Conservation (phyloP, 1,139 yeast species). For the Yamadazyma aaseri region DNA sequence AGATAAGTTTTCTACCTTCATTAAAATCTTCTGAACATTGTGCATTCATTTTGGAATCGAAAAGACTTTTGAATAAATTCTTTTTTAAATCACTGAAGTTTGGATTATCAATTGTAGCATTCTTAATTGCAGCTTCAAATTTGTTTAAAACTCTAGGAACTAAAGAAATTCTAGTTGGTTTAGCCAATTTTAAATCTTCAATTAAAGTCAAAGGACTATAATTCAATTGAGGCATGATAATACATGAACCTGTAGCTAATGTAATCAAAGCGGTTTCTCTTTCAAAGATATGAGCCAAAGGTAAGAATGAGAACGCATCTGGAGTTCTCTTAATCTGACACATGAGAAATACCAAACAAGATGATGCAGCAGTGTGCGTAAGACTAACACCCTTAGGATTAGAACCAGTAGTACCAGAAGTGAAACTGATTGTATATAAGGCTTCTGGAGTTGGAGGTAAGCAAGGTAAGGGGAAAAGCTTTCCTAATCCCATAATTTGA, state of each 20-base stretch:
- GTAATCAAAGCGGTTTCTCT: constrained; percentile 28
- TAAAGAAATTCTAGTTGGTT: constrained; percentile 35
- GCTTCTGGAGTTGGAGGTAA: constrained; percentile 30
- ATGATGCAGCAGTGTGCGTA: constrained; percentile 28
- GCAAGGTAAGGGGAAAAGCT: constrained; percentile 22
- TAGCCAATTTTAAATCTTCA: constrained; percentile 35
- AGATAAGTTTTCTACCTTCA: constrained; percentile 24
- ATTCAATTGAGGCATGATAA: constrained; percentile 42
- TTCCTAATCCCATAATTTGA: constrained; percentile 31
- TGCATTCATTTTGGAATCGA: constrained; percentile 15
- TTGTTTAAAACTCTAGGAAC: constrained; percentile 43
- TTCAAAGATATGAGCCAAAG: constrained; percentile 72
- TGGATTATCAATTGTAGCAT: constrained; percentile 42
- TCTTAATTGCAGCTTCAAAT: constrained; percentile 46
- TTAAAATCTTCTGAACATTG: constrained; percentile 13
- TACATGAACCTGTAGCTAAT: constrained; percentile 26
- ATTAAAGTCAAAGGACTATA: constrained; percentile 36
- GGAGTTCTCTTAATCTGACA: constrained; percentile 13
- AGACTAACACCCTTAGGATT: constrained; percentile 42
- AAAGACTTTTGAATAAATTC: constrained; percentile 24
- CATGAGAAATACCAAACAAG: constrained; percentile 24
- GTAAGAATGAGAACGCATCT: constrained; percentile 44
- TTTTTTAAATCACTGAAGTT: constrained; percentile 23
- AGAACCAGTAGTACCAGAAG: constrained; percentile 45
- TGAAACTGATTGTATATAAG: constrained; percentile 39